Evolutionary conservation across 768 basidiomycete genomes (phyloP), one percentile per base, ranked within the genome.

Genomic region (Naganishia friedmannii): DNA sequence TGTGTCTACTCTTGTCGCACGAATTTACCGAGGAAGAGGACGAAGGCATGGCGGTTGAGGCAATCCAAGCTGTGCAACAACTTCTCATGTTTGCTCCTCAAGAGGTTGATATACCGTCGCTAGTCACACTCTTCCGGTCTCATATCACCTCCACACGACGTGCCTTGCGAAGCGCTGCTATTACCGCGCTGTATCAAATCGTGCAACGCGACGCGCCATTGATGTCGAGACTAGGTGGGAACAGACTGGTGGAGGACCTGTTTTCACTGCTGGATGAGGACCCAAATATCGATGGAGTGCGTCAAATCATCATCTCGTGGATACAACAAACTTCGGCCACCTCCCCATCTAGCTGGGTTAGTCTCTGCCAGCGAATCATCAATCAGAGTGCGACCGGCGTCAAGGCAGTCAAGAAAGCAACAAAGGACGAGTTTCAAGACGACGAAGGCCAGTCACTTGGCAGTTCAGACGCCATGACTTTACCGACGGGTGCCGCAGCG

Each of bases 331-430:
- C 96, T 0, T 94, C 92, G 0, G 85, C 91, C 23, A 87, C 91
- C 68, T 91, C 93, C 72, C 95, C 96, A 0, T 93, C 90, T 0
- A 96, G 94, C 0, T 99, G 96, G 96, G 96, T 99, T 68, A 93
- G 94, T 77, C 85, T 98, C 0, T 98, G 95, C 76, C 95, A 97
- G 80, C 85, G 93, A 29, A 98, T 99, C 77, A 97, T 99, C 93
- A 88, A 91, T 7, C 86, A 91, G 12, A 94, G 93, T 13, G 93
- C 92, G 5, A 91, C 90, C 0, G 88, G 89, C 2, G 69, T 69
- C 0, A 70, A 73, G 31, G 28, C 70, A 9, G 23, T 56, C 34
- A 55, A 70, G 68, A 63, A 54, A 56, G 26, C 68, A 63, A 53
- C 65, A 26, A 53, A 32, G 32, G 75, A 70, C n/a, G 80, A 84